Conservation (phyloP, 2,329 filamentous ascomycete genomes). For the Hypoxylon sp. region DNA sequence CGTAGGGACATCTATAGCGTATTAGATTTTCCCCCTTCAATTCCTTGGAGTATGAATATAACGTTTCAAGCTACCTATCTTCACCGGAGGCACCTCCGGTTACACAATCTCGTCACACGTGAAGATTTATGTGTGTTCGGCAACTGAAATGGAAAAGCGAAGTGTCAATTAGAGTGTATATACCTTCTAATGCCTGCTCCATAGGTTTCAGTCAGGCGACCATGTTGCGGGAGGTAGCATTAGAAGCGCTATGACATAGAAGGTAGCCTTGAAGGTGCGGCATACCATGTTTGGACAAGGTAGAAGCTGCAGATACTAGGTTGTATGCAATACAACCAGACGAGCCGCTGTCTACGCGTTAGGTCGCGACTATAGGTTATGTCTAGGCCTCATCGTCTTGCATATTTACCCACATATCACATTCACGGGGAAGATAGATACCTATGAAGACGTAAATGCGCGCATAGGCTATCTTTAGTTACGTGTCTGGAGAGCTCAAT, state of each 20-base stretch:
- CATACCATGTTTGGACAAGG: constrained; percentile 18
- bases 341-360: constrained; percentile 29
- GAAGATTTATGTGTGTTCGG: not conserved
- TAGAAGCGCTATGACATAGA: constrained; percentile 35
- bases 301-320: constrained; percentile 26
- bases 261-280: constrained; percentile 16
- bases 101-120: not conserved
- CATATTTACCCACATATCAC: not conserved
- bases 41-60: no score
- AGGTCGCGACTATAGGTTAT: not conserved
- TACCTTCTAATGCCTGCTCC: not conserved
- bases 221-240: constrained; percentile 29
- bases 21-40: no score
- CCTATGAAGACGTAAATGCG: not conserved
- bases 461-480: not conserved
- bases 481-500: not conserved
- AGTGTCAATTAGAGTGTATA: not conserved
- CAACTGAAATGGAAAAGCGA: not conserved
- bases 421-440: not conserved
- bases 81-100: not conserved
- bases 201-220: constrained; percentile 28
- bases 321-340: constrained; percentile 19
- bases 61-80: not conserved
- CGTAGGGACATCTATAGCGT: no score
- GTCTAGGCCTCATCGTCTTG: not conserved